These are phyloP conservation scores for Colletotrichum tropicale DNA, from an alignment of 2,329 filamentous ascomycete species.

Conservation along the genomic window DNA sequence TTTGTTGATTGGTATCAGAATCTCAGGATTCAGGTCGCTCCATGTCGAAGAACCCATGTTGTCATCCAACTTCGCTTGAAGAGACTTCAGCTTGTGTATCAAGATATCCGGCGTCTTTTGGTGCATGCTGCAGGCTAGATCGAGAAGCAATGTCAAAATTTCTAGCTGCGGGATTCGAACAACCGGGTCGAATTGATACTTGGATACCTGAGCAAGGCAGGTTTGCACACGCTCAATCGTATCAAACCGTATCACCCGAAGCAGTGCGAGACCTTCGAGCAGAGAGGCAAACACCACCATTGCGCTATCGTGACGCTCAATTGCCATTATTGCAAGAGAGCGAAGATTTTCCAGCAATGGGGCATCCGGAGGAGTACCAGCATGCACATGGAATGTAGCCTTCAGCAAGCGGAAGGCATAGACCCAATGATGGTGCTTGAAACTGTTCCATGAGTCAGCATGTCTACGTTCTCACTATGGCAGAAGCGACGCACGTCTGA, in stretches of 20 bases:
- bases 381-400: conserved; percentile 70
- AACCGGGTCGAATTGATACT: conserved; percentile 70
- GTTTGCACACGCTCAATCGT: conserved; percentile 73
- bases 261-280: conserved; percentile 72
- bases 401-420: conserved; percentile 80
- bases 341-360: conserved; percentile 73
- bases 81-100: conserved; percentile 61
- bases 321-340: conserved; percentile 64
- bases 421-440: conserved; percentile 73
- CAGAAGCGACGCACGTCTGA: conserved; percentile 58
- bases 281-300: conserved; percentile 69
- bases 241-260: conserved; percentile 68
- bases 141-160: conserved; percentile 68
- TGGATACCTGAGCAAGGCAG: conserved; percentile 75
- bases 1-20: conserved; percentile 61
- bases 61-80: conserved; percentile 68
- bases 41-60: conserved; percentile 49
- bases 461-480: neutral
- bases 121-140: conserved; percentile 72
- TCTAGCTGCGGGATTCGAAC: conserved; percentile 70
- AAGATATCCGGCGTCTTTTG: conserved; percentile 63
- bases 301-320: conserved; percentile 64
- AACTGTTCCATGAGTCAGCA: conserved; percentile 38
- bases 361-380: conserved; percentile 63
- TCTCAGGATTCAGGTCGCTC: conserved; percentile 50